phyloP scores from a whole-genome alignment of 257 asterid genomes.

The Leonotis leonurus region DNA sequence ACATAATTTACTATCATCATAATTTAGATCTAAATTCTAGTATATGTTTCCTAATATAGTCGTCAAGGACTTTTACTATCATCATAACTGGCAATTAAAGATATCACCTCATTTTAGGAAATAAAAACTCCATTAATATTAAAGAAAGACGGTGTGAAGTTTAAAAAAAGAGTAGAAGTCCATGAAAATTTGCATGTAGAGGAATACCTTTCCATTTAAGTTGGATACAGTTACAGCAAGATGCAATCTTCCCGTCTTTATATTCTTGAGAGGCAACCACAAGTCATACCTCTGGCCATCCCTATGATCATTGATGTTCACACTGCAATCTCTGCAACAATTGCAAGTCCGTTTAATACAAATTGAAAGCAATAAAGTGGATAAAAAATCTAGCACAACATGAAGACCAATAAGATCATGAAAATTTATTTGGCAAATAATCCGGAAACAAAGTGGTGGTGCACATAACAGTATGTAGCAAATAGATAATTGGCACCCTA shows the following conservation, averaged over 20 bases:
- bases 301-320: constrained; percentile 52
- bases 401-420: too few species aligned
- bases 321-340: constrained; percentile 57
- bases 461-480: constrained; percentile 1
- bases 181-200: too few species aligned
- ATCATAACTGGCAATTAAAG: neutral
- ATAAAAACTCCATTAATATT: neutral
- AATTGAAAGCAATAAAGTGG: neutral
- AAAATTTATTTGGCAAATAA: too few species aligned
- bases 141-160: neutral
- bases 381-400: too few species aligned
- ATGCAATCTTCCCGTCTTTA: constrained; percentile 79
- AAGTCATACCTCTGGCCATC: constrained; percentile 84
- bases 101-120: neutral
- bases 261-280: constrained; percentile 84
- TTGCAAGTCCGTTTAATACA: constrained; percentile 5
- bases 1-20: neutral
- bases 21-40: too few species aligned
- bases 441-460: neutral
- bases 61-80: neutral
- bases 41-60: neutral
- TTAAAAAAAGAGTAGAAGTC: neutral
- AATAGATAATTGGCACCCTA: neutral
- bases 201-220: constrained; percentile 55
- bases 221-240: constrained; percentile 66